Conservation (phyloP, 2,329 filamentous ascomycete genomes). For the Ustulina deusta region DNA sequence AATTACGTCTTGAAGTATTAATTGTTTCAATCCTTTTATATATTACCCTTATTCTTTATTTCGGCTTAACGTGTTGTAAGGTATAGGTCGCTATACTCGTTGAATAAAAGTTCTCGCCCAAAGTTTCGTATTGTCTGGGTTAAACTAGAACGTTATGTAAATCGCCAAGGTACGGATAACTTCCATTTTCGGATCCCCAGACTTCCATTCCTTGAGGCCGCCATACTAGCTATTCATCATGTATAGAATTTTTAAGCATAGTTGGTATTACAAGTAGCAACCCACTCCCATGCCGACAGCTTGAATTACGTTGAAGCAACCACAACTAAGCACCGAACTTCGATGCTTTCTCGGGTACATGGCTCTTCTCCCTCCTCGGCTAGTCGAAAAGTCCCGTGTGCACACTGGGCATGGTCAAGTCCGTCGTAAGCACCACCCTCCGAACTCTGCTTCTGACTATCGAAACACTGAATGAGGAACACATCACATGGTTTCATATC, state of each 20-base stretch:
- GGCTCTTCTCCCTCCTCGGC: conserved; percentile 7
- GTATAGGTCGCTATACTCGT: too few species aligned
- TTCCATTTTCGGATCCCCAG: too few species aligned
- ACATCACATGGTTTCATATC: conserved; percentile 17
- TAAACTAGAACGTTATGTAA: too few species aligned
- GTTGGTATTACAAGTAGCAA: too few species aligned
- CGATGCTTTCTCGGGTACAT: conserved; percentile 21
- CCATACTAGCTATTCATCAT: background rate
- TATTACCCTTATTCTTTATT: too few species aligned
- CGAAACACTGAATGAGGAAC: conserved; percentile 21
- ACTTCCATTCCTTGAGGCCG: too few species aligned
- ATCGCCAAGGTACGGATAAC: too few species aligned
- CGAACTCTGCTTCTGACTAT: conserved; percentile 10
- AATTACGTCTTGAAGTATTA: too few species aligned
- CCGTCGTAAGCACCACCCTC: conserved; percentile 6
- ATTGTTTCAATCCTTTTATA: too few species aligned
- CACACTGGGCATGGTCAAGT: conserved; percentile 14
- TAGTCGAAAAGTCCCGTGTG: conserved; percentile 21
- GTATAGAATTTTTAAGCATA: background rate
- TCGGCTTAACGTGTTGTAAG: too few species aligned
- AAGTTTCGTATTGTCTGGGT: too few species aligned
- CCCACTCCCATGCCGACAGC: background rate
- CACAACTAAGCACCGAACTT: conserved; percentile 20
- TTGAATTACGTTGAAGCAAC: background rate
- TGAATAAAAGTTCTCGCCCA: too few species aligned